Base-by-base conservation (phyloP, 139 green algal genomes). In the Chlorella ohadii region DNA sequence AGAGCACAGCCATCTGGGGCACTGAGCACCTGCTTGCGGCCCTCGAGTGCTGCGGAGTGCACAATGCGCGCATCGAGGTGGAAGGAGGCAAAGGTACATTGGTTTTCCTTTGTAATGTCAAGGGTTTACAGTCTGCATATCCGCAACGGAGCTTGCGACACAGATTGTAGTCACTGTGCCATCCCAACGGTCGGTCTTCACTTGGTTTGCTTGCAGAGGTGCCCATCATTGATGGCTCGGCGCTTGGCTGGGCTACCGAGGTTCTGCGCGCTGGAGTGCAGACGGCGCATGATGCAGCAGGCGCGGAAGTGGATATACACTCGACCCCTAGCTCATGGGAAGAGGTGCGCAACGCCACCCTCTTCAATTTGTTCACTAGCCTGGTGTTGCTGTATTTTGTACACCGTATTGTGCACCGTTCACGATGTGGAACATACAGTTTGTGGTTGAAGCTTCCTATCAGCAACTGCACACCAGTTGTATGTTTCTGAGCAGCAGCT, bases 31-130 rank as follows among this genome's bases (percentile, higher is more conserved):
- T 98, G 88, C 90, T 98, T 65, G 92, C 93, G 17, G 93, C 96
- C 0, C 80, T 98, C 75, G 96, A 98, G 82, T 91, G 84, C 19
- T 95, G 87, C 55, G 95, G 96, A 0, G 91, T 98, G 22, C 93
- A 97, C 84, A 98, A 98, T 84, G 94, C 92, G 17, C 86, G 95
- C 20, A 96, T 96, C 59, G 93, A 96, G 77, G 79, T 96, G 13
- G 88, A 94, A 66, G 92, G 92, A 3, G 92, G 88, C 12, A 39
- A 34, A 64, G 78, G 84, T 55, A 44, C 28, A 16, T 34, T 12
- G 4, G n/a, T n/a, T n/a, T n/a, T n/a, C n/a, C n/a, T n/a, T n/a
- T 9, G 15, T 39, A 2, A 28, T 15, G 17, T 41, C 15, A 28
- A 16, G 9, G n/a, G n/a, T n/a, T n/a, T n/a, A n/a, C n/a, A n/a